phyloP scores from a whole-genome alignment of 2,329 filamentous ascomycete genomes.

The Fusarium albosuccineum region DNA sequence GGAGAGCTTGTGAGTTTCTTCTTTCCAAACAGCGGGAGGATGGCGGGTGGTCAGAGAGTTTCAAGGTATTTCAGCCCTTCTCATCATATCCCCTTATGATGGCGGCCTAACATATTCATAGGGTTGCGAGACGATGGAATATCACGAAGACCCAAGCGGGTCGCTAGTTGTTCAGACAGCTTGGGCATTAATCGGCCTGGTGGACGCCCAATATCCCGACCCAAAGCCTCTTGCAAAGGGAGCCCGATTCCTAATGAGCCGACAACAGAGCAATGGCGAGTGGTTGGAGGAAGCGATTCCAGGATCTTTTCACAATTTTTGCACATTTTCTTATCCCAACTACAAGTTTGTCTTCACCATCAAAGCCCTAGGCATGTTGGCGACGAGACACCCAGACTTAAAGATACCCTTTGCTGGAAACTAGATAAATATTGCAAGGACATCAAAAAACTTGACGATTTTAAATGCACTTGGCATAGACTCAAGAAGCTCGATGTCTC shows the following conservation, averaged over 20 bases:
- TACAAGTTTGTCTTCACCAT: conserved; percentile 97
- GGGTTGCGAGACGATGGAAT: conserved; percentile 81
- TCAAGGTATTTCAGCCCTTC: conserved; percentile 65
- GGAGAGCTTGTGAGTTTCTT: conserved; percentile 85
- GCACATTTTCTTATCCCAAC: conserved; percentile 98
- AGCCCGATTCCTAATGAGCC: conserved; percentile 81
- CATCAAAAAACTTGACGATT: no score
- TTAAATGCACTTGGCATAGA: no score
- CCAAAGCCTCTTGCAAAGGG: conserved; percentile 77
- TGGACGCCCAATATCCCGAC: conserved; percentile 85
- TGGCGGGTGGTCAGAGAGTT: conserved; percentile 96
- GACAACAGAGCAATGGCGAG: conserved; percentile 89
- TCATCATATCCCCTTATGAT: neutral
- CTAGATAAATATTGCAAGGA: neutral
- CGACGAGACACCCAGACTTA: conserved; percentile 75
- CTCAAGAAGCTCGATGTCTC: no score
- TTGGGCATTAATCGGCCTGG: conserved; percentile 85
- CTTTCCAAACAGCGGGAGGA: conserved; percentile 85
- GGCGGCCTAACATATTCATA: conserved; percentile 48
- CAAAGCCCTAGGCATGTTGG: conserved; percentile 91
- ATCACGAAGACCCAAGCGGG: conserved; percentile 77
- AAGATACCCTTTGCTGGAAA: conserved; percentile 52
- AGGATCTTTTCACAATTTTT: conserved; percentile 97
- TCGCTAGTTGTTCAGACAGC: conserved; percentile 94
- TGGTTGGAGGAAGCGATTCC: conserved; percentile 95